These are phyloP conservation scores for Neofusicoccum laricinum DNA, from an alignment of 2,329 filamentous ascomycete species.

Conservation along the genomic window DNA sequence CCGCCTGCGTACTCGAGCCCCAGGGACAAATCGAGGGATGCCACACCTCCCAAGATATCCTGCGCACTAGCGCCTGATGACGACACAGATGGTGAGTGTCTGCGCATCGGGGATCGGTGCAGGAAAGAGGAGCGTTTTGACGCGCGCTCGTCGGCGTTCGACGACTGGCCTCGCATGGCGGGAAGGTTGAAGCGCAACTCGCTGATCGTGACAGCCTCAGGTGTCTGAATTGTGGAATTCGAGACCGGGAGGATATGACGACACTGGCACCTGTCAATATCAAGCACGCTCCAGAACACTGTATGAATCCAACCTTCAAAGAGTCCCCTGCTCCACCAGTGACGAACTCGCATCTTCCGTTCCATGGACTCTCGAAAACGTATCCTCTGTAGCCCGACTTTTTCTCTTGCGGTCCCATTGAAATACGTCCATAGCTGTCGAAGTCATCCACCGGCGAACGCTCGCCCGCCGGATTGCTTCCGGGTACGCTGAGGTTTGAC, in stretches of 20 bases:
- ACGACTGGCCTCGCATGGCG: constrained; percentile 26
- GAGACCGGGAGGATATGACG: constrained; percentile 63
- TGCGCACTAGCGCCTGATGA: neutral
- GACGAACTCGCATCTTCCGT: constrained; percentile 79
- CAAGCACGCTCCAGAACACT: neutral
- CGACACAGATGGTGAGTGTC: constrained; percentile 29
- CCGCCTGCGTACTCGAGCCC: constrained; percentile 83
- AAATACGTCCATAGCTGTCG: neutral
- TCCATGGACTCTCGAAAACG: constrained; percentile 81
- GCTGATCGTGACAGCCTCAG: constrained; percentile 58
- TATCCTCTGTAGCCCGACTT: constrained; percentile 61
- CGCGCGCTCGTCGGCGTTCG: constrained; percentile 28
- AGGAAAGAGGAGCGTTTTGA: constrained; percentile 36
- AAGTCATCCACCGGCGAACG: neutral
- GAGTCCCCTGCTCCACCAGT: constrained; percentile 74
- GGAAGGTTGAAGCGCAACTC: constrained; percentile 87
- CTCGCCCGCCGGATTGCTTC: neutral
- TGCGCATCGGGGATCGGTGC: constrained; percentile 27
- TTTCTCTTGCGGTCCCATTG: constrained; percentile 37
- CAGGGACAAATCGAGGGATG: constrained; percentile 66
- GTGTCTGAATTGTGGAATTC: constrained; percentile 28
- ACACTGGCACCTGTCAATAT: constrained; percentile 46
- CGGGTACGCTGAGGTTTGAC: constrained; percentile 42
- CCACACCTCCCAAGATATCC: constrained; percentile 18
- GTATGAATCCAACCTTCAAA: constrained; percentile 47